Evolutionary conservation across 2,329 filamentous ascomycete genomes (phyloP), one percentile per base, ranked within the genome.

Genomic region (Diaporthe velutina): DNA sequence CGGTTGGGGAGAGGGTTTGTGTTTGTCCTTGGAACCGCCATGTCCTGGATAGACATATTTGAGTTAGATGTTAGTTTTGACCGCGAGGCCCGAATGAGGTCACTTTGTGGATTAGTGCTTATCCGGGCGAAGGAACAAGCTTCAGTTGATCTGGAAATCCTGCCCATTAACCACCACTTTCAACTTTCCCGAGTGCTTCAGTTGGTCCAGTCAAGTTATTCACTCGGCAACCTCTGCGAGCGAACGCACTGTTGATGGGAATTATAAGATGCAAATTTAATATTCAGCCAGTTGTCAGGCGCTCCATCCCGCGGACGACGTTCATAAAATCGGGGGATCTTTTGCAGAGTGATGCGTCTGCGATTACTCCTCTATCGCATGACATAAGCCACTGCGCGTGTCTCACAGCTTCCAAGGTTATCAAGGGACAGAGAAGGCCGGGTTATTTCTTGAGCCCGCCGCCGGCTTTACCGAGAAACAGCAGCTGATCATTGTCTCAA

Each of bases 401-500:
- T 30, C 8, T 30, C 10, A 10, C 12, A 17, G 28, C 60, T 48
- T 33, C 9, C 9, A 13, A 0, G 3, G 48, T 54, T 68, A 40
- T 22, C 60, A 15, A 30, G 17, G 9, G 30, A 30, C 64, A 28
- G 17, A 19, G 13, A 0, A 38, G 45, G 17, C n/a, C 64, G 48
- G 48, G 30, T 54, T 40, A 9, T 40, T 54, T 7, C n/a, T 40
- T 52, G n/a, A 67, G 33, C 45, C 64, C 64, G 64, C 33, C 45
- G 28, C 33, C 64, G 45, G 45, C 30, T 38, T 33, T 13, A 52
- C 64, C 64, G 64, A 52, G 64, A 28, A 38, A 40, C n/a, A 15
- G 33, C 15, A 40, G 64, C 64, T 2, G 48, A 68, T 68, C 33
- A 68, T 19, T n/a, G 64, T 40, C 48, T 68, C 64, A 54, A 68